Evolutionary conservation across 176 grass and related monocot species (phyloP), one percentile per base, ranked within the genome.

Genomic region (Echinochloa phyllopogon): DNA sequence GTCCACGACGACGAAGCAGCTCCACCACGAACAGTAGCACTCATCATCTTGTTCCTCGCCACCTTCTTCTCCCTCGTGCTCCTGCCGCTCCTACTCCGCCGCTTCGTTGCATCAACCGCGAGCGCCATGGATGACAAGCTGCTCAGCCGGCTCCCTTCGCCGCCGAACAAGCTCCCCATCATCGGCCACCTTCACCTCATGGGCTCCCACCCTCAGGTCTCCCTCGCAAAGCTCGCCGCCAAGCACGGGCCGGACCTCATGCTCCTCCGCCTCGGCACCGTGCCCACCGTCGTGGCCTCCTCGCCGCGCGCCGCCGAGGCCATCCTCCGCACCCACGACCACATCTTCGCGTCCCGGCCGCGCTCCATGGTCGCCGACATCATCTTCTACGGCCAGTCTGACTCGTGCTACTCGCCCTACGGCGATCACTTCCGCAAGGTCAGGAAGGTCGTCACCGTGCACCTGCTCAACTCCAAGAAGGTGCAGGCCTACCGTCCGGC

Each of bases 301-400:
- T 89, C 90, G 0, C 83, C 86, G 2, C 42, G 75, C 42, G 44
- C 80, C 27, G 90, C 86, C 27, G 47, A 77, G 75, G 90, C 75
- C 40, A 41, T 89, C 64, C 61, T 92, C 16, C 88, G 61, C 59
- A 83, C 75, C 17, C 87, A 86, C 84, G 90, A 92, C 64, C 82
- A 83, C 80, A 10, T 75, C n/a, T 79, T 92, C 61, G 61, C 82
- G 7, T 86, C 82, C 33, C 86, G 90, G 23, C 87, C 90, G 1
- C 10, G 15, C 1, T 77, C 57, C 4, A 69, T 38, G 45, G 23
- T 78, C 47, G 64, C 72, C 33, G 72, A 24, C 27, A 21, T 44
- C 13, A 40, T 75, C 49, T 37, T 87, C 51, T 67, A 58, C 24
- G 85, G 88, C 3, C 36, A 76, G 21, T 82, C 72, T 9, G 80